phyloP scores from a whole-genome alignment of 179 eudicot genomes.

The Heliamphora pulchella region DNA sequence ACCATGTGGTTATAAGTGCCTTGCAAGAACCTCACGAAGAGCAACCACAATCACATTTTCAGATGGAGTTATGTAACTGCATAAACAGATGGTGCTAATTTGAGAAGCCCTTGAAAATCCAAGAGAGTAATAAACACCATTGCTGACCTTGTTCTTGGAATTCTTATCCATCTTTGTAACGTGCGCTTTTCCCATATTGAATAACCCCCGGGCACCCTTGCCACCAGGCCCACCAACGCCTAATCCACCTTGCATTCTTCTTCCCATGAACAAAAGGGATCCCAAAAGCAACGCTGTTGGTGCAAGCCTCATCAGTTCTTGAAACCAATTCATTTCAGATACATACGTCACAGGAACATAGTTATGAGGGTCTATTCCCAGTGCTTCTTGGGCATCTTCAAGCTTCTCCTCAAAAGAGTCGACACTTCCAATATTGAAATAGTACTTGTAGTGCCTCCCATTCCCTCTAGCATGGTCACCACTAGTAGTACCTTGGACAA shows the following conservation, averaged over 20 bases:
- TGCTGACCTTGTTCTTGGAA: slow-evolving; percentile 56
- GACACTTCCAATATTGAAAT: slow-evolving; percentile 61
- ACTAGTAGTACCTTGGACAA: slow-evolving; percentile 31
- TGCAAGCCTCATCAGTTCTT: slow-evolving; percentile 50
- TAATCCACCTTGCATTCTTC: slow-evolving; percentile 63
- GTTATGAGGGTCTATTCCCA: slow-evolving; percentile 57
- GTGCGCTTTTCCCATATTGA: slow-evolving; percentile 62
- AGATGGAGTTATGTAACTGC: neutral
- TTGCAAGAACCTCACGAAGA: neutral
- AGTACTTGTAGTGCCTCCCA: slow-evolving; percentile 49
- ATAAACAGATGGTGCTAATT: neutral
- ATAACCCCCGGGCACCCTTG: slow-evolving; percentile 59
- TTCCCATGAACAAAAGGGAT: slow-evolving; percentile 42
- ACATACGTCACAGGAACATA: slow-evolving; percentile 55
- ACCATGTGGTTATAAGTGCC: neutral
- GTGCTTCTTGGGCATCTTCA: slow-evolving; percentile 66
- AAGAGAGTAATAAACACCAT: slow-evolving; percentile 13
- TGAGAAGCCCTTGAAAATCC: neutral
- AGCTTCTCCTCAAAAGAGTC: slow-evolving; percentile 73
- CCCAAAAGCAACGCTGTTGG: slow-evolving; percentile 57
- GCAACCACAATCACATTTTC: neutral
- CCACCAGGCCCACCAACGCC: slow-evolving; percentile 56
- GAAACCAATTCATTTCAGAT: slow-evolving; percentile 49
- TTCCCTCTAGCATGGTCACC: slow-evolving; percentile 28
- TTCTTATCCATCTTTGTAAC: slow-evolving; percentile 64